A percentile compares a stretch with the other conserved stretches of the same genome.
phyloP scores from a whole-genome alignment of 768 basidiomycete genomes.

The Asterophora parasitica region DNA sequence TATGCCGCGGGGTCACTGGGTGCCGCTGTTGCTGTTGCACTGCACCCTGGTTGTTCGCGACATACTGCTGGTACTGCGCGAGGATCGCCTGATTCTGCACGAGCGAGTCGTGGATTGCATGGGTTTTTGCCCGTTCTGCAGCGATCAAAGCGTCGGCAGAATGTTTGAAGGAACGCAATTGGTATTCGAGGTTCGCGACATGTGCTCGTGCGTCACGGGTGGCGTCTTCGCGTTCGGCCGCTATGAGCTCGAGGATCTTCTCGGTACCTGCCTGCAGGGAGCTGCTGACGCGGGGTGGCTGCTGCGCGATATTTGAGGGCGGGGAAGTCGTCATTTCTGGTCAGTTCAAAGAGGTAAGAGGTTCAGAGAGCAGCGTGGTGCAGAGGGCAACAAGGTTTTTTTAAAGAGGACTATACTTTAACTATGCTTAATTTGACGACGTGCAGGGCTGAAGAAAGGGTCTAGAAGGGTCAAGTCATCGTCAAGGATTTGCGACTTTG shows the following conservation, averaged over 20 bases:
- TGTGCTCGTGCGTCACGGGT: constrained; percentile 7
- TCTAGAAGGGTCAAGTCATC: neutral
- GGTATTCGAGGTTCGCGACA: constrained; percentile 8
- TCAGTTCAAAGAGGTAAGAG: no score
- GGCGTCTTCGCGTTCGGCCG: constrained; percentile 18
- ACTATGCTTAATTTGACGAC: no score
- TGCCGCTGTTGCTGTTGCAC: neutral
- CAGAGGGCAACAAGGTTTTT: no score
- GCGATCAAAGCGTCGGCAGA: constrained; percentile 5
- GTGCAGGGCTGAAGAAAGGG: neutral
- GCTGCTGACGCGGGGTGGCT: constrained; percentile 3
- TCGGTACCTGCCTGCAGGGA: constrained; percentile 21
- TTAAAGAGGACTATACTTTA: no score
- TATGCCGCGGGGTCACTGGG: neutral
- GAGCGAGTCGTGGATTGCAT: constrained; percentile 2
- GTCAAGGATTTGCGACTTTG: no score
- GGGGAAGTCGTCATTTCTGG: neutral
- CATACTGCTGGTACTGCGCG: constrained; percentile 7
- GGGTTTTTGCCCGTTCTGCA: constrained; percentile 7
- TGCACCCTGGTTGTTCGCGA: neutral
- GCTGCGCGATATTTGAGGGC: neutral
- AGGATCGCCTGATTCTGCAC: constrained; percentile 6
- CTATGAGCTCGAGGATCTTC: constrained; percentile 18
- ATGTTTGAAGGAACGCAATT: constrained; percentile 7
- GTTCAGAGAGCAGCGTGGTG: neutral